Conservation (phyloP, 192 early-diverging fungal species). For the Podila minutissima region DNA sequence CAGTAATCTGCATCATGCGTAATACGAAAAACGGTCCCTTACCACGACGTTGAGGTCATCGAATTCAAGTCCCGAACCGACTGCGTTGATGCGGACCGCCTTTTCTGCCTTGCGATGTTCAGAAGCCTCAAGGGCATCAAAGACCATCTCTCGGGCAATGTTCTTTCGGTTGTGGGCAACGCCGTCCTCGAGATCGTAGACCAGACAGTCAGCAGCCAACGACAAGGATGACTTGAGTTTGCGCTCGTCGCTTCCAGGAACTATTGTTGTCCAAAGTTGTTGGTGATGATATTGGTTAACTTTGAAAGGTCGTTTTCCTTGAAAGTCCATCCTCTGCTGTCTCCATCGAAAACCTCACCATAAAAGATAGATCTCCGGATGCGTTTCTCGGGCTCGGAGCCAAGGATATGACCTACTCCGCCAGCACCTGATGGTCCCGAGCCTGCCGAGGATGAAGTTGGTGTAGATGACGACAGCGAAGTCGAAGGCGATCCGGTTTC, state of each 20-base stretch:
- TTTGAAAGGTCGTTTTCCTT: too few relatives aligned
- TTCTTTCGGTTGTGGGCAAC: constrained; percentile 87
- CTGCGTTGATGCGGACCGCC: constrained; percentile 90
- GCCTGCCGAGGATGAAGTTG: not conserved
- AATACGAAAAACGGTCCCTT: constrained; percentile 19
- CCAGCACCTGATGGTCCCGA: not conserved
- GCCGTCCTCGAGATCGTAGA: constrained; percentile 95
- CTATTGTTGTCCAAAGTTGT: constrained; percentile 32
- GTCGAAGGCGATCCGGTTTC: constrained; percentile 9
- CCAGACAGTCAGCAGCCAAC: constrained; percentile 79
- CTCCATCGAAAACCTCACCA: constrained; percentile 7
- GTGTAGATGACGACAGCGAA: not conserved
- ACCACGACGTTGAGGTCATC: constrained; percentile 86
- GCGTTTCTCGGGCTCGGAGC: constrained; percentile 32
- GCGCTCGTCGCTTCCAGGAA: constrained; percentile 89
- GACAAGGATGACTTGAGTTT: constrained; percentile 83
- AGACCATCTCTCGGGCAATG: constrained; percentile 76
- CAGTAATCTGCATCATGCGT: not conserved
- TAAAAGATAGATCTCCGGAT: constrained; percentile 52
- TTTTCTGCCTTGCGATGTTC: constrained; percentile 79
- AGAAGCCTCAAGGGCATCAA: constrained; percentile 74
- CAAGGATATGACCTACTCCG: not conserved
- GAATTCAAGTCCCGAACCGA: constrained; percentile 80
- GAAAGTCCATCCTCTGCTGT: too few relatives aligned
- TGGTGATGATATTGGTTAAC: not conserved